Conservation (phyloP, 108 stramenopile species). For the Stephanodiscus minutulus region DNA sequence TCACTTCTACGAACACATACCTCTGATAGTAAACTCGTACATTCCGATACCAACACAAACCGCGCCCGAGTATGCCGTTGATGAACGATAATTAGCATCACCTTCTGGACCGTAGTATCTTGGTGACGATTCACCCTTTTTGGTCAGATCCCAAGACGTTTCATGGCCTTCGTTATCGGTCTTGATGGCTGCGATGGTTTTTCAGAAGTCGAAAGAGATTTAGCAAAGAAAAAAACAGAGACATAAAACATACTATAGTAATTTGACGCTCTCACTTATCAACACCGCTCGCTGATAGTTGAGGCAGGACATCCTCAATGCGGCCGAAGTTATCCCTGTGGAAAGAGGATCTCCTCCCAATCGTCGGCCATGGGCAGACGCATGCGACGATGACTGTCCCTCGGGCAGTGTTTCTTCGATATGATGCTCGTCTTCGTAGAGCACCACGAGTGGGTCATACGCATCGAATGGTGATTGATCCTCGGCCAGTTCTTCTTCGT, state of each 20-base stretch:
- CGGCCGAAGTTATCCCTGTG: background rate
- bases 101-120: conserved; percentile 4
- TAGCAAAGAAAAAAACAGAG: background rate
- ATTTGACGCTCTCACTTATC: conserved; percentile 4
- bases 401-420: too few relatives aligned
- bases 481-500: background rate
- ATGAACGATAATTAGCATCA: background rate
- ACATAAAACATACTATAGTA: background rate
- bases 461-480: background rate
- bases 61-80: background rate
- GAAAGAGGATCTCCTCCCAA: conserved; percentile 1
- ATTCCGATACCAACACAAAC: conserved; percentile 24
- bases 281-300: conserved; percentile 11
- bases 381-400: too few relatives aligned
- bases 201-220: background rate
- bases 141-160: conserved; percentile 17
- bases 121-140: background rate
- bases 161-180: conserved; percentile 20
- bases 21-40: conserved; percentile 25
- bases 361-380: background rate
- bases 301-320: background rate
- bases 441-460: too few relatives aligned
- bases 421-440: too few relatives aligned
- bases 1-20: background rate
- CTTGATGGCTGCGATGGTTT: conserved; percentile 1